phyloP scores from a whole-genome alignment of 495 filamentous ascomycete genomes.

The Tuber melanosporum region DNA sequence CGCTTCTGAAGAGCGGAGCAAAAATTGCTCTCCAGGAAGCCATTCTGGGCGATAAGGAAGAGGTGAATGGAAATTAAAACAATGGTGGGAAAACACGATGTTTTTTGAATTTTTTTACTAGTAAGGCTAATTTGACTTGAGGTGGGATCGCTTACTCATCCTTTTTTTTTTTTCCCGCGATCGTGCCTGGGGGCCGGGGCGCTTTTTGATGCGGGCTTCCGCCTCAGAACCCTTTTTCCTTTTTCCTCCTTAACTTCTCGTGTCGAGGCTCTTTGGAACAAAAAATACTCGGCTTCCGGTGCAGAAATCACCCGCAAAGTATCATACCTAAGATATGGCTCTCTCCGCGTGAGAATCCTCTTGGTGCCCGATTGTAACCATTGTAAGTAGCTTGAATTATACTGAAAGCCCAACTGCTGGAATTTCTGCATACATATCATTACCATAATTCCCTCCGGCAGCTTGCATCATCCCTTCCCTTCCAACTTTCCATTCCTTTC shows the following conservation, averaged over 20 bases:
- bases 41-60: slow-evolving; percentile 34
- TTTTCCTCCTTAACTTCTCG: not conserved
- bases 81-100: slow-evolving; percentile 20
- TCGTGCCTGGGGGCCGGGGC: not conserved
- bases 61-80: slow-evolving; percentile 21
- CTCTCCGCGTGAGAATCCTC: not conserved
- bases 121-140: not conserved
- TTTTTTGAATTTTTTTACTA: not conserved
- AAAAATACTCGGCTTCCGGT: not conserved
- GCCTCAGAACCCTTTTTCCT: not conserved
- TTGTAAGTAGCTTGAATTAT: not conserved
- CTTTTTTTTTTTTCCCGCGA: not conserved
- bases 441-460: too few species aligned
- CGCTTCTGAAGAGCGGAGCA: slow-evolving; percentile 35
- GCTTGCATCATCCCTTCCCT: too few species aligned
- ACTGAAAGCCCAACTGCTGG: not conserved
- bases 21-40: slow-evolving; percentile 42
- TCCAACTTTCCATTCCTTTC: too few species aligned
- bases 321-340: not conserved
- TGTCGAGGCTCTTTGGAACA: not conserved
- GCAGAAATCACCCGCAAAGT: not conserved
- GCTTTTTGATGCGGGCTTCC: not conserved
- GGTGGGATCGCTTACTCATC: not conserved
- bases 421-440: too few species aligned
- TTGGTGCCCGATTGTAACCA: not conserved